phyloP scores from a whole-genome alignment of 352 stramenopile genomes.

The Phytophthora brassicae region DNA sequence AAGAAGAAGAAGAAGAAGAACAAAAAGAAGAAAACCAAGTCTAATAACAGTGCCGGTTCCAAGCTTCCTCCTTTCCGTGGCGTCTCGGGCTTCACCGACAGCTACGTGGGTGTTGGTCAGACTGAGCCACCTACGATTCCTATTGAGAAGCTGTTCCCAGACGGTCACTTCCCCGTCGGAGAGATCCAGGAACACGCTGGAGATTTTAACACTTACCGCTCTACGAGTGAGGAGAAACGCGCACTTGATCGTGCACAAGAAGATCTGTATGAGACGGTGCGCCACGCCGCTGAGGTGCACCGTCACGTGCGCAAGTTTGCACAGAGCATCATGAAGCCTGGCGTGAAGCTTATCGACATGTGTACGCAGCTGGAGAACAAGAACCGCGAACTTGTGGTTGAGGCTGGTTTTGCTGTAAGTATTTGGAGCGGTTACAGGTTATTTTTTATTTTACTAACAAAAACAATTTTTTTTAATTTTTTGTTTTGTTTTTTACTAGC shows the following conservation, averaged over 20 bases:
- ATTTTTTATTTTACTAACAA: no score
- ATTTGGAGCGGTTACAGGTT: slow-evolving; percentile 10
- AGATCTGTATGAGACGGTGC: slow-evolving; percentile 71
- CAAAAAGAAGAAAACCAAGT: slow-evolving; percentile 72
- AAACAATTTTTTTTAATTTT: not conserved
- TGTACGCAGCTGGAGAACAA: slow-evolving; percentile 96
- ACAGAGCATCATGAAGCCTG: slow-evolving; percentile 96
- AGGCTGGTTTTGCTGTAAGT: slow-evolving; percentile 86
- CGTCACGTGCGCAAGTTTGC: slow-evolving; percentile 91
- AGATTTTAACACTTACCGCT: slow-evolving; percentile 92
- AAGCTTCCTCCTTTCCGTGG: slow-evolving; percentile 68
- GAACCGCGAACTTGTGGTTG: slow-evolving; percentile 94
- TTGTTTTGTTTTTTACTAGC: slow-evolving; percentile 47
- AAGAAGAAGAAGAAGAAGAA: slow-evolving; percentile 86
- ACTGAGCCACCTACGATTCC: slow-evolving; percentile 96
- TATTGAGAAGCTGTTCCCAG: slow-evolving; percentile 66
- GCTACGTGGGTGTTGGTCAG: slow-evolving; percentile 93
- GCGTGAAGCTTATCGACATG: slow-evolving; percentile 96
- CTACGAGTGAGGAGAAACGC: slow-evolving; percentile 84
- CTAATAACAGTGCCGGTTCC: slow-evolving; percentile 22
- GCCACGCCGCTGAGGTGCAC: slow-evolving; percentile 95
- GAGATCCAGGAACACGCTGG: slow-evolving; percentile 93
- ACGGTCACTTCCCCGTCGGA: slow-evolving; percentile 85
- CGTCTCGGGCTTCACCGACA: slow-evolving; percentile 92
- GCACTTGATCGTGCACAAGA: slow-evolving; percentile 77